Evolutionary conservation across 345 rosid species (phyloP), one percentile per base, ranked within the genome.

Genomic region (Conringia planisiliqua): DNA sequence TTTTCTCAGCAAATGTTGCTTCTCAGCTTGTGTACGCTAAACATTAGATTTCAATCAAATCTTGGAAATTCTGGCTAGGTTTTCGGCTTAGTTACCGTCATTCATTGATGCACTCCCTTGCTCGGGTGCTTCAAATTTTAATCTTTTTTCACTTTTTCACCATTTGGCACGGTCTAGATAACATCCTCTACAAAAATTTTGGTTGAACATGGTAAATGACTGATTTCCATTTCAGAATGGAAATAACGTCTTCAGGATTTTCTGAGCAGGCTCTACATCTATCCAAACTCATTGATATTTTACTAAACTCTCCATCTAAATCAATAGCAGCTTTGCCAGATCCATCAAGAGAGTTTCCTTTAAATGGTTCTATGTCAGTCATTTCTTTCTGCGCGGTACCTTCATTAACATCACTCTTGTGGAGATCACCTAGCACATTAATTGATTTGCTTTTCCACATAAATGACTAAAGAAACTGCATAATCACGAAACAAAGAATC

Each of bases 401-500:
- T 13, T 32, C 77, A 47, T 32, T 60, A 27, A 33, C 56, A 62
- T 70, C 44, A 24, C 75, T 57, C 66, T 82, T 83, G 57, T 69
- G 81, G 8, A 68, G 63, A 85, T 50, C 60, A 42, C 78, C 42
- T 35, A 77, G 39, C 17, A 82, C 75, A 79, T 71, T 77, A 73
- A 89, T 80, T 77, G 75, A 89, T 80, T 76, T 87, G 86, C 80
- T 82, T 85, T 70, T 85, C 90, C 32, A 92, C 82, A 70, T 64
- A 70, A 61, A 84, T 84, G 10, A 88, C 86, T 55, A 90, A 75
- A 54, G 97, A 88, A 76, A 84, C 69, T 55, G 93, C 96, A 76
- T 88, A 86, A 82, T 94, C 98, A 46, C 90, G 90, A 66, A 87
- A 82, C 47, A 90, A 80, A 26, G 93, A 91, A 83, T 94, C 97